Base-by-base conservation (phyloP, 371 early-diverging fungal genomes). In the Lichtheimia ornata region DNA sequence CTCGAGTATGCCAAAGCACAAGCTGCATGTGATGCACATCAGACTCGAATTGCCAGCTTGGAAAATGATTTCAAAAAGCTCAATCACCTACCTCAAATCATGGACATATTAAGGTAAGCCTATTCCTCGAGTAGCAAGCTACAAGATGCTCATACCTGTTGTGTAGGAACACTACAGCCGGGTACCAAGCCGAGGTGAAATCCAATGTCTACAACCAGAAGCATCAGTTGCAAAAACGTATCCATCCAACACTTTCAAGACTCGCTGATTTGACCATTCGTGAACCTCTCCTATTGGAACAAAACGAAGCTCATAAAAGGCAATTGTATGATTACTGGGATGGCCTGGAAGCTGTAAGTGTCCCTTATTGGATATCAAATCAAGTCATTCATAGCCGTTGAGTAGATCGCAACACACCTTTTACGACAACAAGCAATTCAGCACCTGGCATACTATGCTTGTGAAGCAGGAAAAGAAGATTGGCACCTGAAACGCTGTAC, bases 71-170 rank as follows among this genome's bases (percentile, higher is more conserved):
- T 43, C 47, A 45, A 47, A 20, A 53, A 55, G 28, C 49, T 61
- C 11, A 61, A 61, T 30, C 47, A 47, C 9, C 61, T 61, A 15
- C 61, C 61, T 3, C 53, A 61, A 50, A 53, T 61, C 18, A 12
- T 54, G 1, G 45, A 50, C 2, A 61, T 61, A 5, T 35, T 61
- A 6, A 24, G 44, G 61, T 54, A 61, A 15, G 49, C 12, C 4
- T 45, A 55, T 3, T 17, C 52, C 40, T 35, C 35, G 11, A 9
- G 11, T 2, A 11, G 0, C 11, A 35, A 9, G 0, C 35, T 35
- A 11, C 11, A 35, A 35, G 28, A 28, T 4, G 28, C 35, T 35
- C 5, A 35, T 5, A 9, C 35, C 9, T 35, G 35, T 35, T 35
- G 35, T 35, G 6, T 9, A 35, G 35, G 11, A 35, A 35, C 11